These are phyloP conservation scores for Dictyostelium discoideum DNA, from an alignment of 78 protist species.

Conservation along the genomic window DNA sequence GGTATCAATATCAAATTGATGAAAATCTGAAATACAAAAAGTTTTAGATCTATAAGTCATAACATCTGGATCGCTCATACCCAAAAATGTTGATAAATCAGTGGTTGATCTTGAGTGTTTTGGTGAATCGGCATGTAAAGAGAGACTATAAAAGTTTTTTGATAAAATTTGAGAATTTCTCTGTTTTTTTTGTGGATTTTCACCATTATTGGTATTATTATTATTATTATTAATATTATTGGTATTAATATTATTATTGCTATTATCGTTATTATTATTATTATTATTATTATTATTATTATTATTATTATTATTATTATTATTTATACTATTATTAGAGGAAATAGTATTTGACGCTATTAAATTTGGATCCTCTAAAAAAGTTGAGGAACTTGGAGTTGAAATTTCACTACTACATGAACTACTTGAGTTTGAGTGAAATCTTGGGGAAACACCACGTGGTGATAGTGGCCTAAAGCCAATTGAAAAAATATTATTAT, in stretches of 20 bases:
- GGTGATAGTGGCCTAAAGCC: slow-evolving; percentile 4
- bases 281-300: background rate
- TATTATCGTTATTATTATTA: background rate
- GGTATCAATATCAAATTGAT: background rate
- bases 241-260: background rate
- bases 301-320: background rate
- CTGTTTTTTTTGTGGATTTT: slow-evolving; percentile 41
- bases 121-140: background rate
- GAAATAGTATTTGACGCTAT: background rate
- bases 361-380: background rate
- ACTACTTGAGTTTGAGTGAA: background rate
- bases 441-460: background rate
- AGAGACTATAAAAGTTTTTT: background rate
- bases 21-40: background rate
- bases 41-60: background rate
- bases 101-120: slow-evolving; percentile 3
- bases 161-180: slow-evolving; percentile 16
- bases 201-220: background rate
- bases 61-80: background rate
- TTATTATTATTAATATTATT: too few relatives aligned
- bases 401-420: background rate
- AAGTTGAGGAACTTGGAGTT: background rate
- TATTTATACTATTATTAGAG: background rate
- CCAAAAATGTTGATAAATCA: background rate
- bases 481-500: background rate